These are phyloP conservation scores for Phyllosticta citribraziliensis DNA, from an alignment of 2,329 filamentous ascomycete species.

Conservation along the genomic window DNA sequence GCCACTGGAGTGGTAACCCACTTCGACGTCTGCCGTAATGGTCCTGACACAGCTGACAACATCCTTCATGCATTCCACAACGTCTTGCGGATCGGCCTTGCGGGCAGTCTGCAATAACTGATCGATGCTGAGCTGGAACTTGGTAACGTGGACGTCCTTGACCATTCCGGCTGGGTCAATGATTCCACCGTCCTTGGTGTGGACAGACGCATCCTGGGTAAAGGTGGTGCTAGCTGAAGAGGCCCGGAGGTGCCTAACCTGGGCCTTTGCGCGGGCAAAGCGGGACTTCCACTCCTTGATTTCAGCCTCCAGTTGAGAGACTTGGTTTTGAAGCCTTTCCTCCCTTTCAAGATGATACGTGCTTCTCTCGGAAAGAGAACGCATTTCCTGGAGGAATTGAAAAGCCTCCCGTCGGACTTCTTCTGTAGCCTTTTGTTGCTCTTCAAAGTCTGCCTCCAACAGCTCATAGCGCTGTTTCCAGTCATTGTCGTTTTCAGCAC, in stretches of 20 bases:
- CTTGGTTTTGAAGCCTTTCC: constrained; percentile 63
- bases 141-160: constrained; percentile 86
- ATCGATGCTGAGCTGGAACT: constrained; percentile 90
- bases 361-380: constrained; percentile 69
- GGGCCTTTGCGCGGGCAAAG: constrained; percentile 80
- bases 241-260: constrained; percentile 69
- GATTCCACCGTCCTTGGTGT: constrained; percentile 57
- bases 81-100: constrained; percentile 59
- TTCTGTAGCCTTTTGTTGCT: constrained; percentile 76
- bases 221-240: constrained; percentile 66
- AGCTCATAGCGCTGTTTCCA: constrained; percentile 31
- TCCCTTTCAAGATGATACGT: constrained; percentile 72
- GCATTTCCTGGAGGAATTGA: constrained; percentile 82
- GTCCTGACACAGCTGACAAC: constrained; percentile 74
- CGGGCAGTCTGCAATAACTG: constrained; percentile 75
- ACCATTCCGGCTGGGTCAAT: constrained; percentile 62
- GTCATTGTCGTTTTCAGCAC: constrained; percentile 18
- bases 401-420: constrained; percentile 79
- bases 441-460: constrained; percentile 52
- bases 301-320: constrained; percentile 70
- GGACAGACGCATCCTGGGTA: constrained; percentile 51
- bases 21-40: constrained; percentile 69
- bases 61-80: constrained; percentile 77
- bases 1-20: constrained; percentile 27
- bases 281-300: constrained; percentile 83